Evolutionary conservation across 192 early-diverging fungal species (phyloP).

Genomic region (Allomyces javanicus): DNA sequence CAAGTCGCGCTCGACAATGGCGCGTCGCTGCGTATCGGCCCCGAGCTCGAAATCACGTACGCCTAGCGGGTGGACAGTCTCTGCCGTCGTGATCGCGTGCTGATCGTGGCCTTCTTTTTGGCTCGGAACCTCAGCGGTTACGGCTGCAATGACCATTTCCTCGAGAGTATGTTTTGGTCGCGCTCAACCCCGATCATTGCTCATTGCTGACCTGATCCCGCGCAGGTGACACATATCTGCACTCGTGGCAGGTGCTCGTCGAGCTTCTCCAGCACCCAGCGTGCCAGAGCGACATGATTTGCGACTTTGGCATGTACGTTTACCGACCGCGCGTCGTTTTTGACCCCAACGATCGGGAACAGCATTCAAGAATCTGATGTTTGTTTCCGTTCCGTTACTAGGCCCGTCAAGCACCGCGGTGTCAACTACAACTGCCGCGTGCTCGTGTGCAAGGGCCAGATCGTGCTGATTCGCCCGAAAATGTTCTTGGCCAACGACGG

Average conservation of each 20-base stretch:
- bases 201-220: background rate
- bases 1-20: slow-evolving; percentile 55
- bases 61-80: background rate
- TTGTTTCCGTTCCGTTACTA: slow-evolving; percentile 7
- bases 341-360: background rate
- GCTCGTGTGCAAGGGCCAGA: slow-evolving; percentile 52
- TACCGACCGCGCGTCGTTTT: slow-evolving; percentile 1
- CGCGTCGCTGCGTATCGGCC: slow-evolving; percentile 70
- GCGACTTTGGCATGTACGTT: slow-evolving; percentile 90
- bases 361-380: background rate
- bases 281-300: slow-evolving; percentile 47
- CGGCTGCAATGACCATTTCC: slow-evolving; percentile 95
- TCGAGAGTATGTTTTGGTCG: slow-evolving; percentile 43
- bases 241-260: slow-evolving; percentile 83
- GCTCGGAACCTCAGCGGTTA: slow-evolving; percentile 47
- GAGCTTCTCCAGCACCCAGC: slow-evolving; percentile 43
- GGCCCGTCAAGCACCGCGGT: slow-evolving; percentile 78
- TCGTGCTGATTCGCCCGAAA: slow-evolving; percentile 93
- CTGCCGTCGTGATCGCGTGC: no score
- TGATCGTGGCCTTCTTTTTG: background rate
- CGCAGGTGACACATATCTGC: slow-evolving; percentile 71
- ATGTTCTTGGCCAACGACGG: slow-evolving; percentile 90
- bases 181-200: background rate
- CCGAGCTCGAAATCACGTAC: slow-evolving; percentile 89
- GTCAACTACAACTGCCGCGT: slow-evolving; percentile 96